Base-by-base conservation (phyloP, 257 asterid genomes). In the Datura wrightii region DNA sequence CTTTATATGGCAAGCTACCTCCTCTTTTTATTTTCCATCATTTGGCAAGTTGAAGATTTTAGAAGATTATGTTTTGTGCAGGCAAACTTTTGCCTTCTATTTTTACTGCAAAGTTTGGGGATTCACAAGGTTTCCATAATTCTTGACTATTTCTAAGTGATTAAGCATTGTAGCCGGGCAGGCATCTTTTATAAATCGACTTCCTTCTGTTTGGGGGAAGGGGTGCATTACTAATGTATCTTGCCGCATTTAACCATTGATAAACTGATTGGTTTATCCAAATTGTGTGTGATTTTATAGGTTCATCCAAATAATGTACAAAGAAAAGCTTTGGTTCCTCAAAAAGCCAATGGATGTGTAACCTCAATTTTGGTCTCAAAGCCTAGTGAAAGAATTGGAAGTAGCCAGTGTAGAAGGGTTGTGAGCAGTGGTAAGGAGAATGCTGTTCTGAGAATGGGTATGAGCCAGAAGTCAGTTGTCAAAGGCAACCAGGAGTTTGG, bases 401-500 rank as follows among this genome's bases (percentile, higher is more conserved):
- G 74, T 80, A 67, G 84, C 55, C 34, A 36, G 19, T 72, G 65
- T 36, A 72, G 41, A 67, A 88, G 46, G 87, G 60, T 83, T 81
- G 59, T 82, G 50, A 81, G 78, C 48, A 69, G 54, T 34, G 86
- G 89, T 58, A 90, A 89, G 69, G 93, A 85, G 80, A 90, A 90
- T 86, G 74, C 44, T 3, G 56, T 78, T 18, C 79, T 86, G n/a
- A 85, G 44, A 71, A 36, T n/a, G 84, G 62, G 34, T 55, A 31
- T 39, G 62, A 58, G 79, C 37, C 79, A 69, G 83, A 86, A 86
- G 62, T 82, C 83, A 24, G 74, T 82, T 81, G 59, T 34, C 52
- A 70, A 85, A 76, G 65, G 48, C 63, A 81, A 79, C 85, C 72
- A 85, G 18, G 79, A 65, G 31, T 80, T 42, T 41, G 36, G 63